phyloP scores from a whole-genome alignment of 345 rosid species.

The Populus alba region DNA sequence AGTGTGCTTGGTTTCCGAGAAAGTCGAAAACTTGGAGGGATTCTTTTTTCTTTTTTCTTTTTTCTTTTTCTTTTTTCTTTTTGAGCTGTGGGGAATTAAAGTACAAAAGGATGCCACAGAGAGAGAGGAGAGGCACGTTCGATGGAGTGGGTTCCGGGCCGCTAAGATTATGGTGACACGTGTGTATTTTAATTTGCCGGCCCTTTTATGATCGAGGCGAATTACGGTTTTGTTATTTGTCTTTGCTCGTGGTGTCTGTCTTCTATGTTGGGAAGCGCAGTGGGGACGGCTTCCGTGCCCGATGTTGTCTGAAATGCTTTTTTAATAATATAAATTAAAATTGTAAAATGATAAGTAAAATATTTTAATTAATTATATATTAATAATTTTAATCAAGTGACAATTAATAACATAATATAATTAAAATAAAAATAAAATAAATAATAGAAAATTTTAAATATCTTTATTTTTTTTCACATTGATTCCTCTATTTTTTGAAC shows the following conservation, averaged over 20 bases:
- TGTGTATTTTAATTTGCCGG: not conserved
- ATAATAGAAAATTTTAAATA: no score
- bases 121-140: not conserved
- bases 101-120: not conserved
- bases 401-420: no score
- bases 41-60: not conserved
- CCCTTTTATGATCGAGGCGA: not conserved
- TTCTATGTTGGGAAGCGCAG: not conserved
- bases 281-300: no score
- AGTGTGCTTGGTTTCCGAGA: conserved; percentile 23
- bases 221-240: not conserved
- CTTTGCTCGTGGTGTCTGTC: not conserved
- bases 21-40: not conserved
- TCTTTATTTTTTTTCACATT: no score
- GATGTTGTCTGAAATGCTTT: no score
- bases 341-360: no score
- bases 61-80: not conserved
- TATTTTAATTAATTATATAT: no score
- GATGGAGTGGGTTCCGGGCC: conserved; percentile 15
- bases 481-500: no score
- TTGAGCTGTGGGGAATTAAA: not conserved
- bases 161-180: not conserved
- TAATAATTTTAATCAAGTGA: no score
- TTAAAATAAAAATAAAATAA: no score
- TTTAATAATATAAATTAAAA: no score